Base-by-base conservation (phyloP, 2,329 filamentous ascomycete genomes). In the Knufia fluminis region DNA sequence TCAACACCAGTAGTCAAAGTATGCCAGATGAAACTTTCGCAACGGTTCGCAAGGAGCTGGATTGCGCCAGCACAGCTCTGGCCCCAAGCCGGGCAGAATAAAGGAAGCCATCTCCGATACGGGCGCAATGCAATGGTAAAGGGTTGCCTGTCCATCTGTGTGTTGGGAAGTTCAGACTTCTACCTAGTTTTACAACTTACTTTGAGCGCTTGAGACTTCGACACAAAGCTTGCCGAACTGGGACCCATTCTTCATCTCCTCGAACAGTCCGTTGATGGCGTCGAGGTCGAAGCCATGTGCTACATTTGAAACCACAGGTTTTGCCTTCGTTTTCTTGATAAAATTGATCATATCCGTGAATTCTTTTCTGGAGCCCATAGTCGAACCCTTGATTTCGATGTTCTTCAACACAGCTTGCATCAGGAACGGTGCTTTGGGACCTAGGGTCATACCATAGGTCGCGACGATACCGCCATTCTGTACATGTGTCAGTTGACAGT, bases 141-240 rank as follows among this genome's bases (percentile, higher is more conserved):
- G n/a, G n/a, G n/a, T n/a, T n/a, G n/a, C n/a, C n/a, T n/a, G n/a
- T n/a, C n/a, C n/a, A n/a, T n/a, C n/a, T n/a, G n/a, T 19, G 31
- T n/a, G 44, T 36, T 7, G 28, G 31, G 31, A 36, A 23, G 12
- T 16, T 9, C 26, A n/a, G 8, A 46, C 12, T 33, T 22, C 31
- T 38, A 35, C 10, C 9, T 38, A 46, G n/a, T 28, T 20, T 61
- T 59, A 69, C 53, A 71, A 57, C 61, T 69, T 70, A 57, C 66
- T 69, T 46, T 60, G 63, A 19, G 49, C 51, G 35, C 59, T 65
- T 26, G 65, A 73, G 59, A 90, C 76, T 59, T 86, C 79, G 56
- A 96, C 79, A 1, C 96, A 88, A 59, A 97, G 67, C 69, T 97
- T 97, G 9, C 91, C 92, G 71, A 97, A 95, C 67, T 97, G 91